Evolutionary conservation across 345 rosid genomes (phyloP).

Genomic region (Alliaria petiolata): DNA sequence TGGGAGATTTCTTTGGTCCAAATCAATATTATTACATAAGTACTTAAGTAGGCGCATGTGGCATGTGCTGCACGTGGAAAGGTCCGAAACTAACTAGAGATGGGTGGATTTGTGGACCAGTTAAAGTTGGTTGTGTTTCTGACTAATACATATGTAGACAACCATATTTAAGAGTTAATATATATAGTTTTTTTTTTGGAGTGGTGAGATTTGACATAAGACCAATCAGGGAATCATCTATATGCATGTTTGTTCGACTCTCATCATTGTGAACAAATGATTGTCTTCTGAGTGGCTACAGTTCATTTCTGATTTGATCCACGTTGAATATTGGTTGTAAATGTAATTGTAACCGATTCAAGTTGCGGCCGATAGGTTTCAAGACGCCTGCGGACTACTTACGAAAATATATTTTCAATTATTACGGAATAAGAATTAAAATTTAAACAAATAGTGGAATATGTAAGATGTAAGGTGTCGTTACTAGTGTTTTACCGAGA

Average conservation of each 20-base stretch:
- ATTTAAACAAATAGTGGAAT: neutral
- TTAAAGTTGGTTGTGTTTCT: constrained; percentile 12
- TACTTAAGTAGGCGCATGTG: constrained; percentile 23
- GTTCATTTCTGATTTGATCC: neutral
- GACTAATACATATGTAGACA: neutral
- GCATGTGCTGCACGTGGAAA: constrained; percentile 10
- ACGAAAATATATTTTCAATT: neutral
- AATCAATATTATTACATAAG: neutral
- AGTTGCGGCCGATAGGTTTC: neutral
- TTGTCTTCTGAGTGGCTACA: neutral
- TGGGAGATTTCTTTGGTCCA: too few relatives aligned
- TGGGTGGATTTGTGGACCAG: constrained; percentile 25
- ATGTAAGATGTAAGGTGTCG: too few relatives aligned
- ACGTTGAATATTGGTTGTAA: neutral
- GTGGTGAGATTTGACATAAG: neutral
- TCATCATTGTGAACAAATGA: constrained; percentile 2
- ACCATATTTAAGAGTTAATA: neutral
- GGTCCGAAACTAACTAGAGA: neutral
- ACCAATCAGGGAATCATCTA: neutral
- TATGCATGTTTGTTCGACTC: neutral
- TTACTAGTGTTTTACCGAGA: too few relatives aligned
- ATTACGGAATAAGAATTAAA: neutral
- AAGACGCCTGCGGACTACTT: neutral
- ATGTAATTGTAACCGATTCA: neutral
- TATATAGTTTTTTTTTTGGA: neutral